phyloP scores from a whole-genome alignment of 176 grass and related monocot genomes.

The Zoysia japonica region DNA sequence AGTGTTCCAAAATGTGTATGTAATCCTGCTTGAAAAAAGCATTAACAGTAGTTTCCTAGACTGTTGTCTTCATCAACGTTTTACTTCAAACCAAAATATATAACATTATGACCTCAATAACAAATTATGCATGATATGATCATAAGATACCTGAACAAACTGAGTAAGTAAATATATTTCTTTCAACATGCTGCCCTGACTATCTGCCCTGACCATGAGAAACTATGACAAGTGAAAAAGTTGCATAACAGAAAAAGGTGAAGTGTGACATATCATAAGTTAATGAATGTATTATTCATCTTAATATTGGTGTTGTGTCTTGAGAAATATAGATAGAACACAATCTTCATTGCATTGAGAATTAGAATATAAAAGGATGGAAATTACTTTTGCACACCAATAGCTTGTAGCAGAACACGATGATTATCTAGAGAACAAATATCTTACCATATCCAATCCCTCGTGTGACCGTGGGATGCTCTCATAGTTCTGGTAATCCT shows the following conservation, averaged over 20 bases:
- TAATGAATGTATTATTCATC: background rate
- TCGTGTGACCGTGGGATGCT: slow-evolving; percentile 32
- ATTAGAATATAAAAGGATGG: background rate
- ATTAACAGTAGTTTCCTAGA: background rate
- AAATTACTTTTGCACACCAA: background rate
- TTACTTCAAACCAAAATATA: background rate
- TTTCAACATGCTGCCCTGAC: background rate
- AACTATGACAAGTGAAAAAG: background rate
- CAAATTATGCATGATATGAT: background rate
- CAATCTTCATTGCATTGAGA: background rate
- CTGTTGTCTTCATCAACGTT: background rate
- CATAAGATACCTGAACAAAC: background rate
- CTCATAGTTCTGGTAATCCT: slow-evolving; percentile 56
- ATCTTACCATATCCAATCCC: slow-evolving; percentile 29
- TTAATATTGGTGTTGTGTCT: background rate
- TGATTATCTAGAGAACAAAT: background rate
- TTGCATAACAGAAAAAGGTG: background rate
- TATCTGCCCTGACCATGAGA: background rate
- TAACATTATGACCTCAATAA: background rate
- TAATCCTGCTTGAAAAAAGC: background rate
- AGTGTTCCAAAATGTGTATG: background rate
- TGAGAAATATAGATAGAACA: background rate
- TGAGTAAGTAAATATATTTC: background rate
- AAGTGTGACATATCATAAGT: background rate
- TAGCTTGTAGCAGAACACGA: background rate